Percentiles rank a stretch among this genome's conserved stretches.
Conservation (phyloP, 2,329 filamentous ascomycete genomes). For the Dactylellina parvicollis region DNA sequence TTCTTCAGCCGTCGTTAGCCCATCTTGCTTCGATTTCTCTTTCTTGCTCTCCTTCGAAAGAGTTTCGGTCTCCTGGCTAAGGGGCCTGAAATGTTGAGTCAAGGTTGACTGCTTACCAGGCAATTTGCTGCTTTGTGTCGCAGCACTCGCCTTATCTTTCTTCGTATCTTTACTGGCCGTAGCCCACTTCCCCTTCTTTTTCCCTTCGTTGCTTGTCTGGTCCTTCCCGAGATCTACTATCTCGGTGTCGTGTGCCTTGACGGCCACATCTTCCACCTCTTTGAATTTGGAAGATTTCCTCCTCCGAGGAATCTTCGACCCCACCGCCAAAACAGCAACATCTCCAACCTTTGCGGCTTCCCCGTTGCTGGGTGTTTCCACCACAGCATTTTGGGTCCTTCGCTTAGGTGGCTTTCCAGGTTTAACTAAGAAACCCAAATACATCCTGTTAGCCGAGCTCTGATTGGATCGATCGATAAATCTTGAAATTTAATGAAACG, state of each 20-base stretch:
- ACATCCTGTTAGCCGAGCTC: constrained; percentile 19
- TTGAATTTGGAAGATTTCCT: constrained; percentile 21
- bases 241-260: neutral
- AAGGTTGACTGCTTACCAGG: constrained; percentile 39
- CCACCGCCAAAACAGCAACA: neutral
- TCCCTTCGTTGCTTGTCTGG: neutral
- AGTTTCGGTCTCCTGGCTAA: constrained; percentile 23
- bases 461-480: constrained; percentile 14
- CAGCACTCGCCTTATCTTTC: constrained; percentile 10
- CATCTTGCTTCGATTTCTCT: constrained; percentile 5
- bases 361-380: constrained; percentile 22
- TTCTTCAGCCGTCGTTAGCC: neutral
- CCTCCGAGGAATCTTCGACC: constrained; percentile 10
- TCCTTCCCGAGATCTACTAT: constrained; percentile 16
- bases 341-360: constrained; percentile 9
- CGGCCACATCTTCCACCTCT: constrained; percentile 1
- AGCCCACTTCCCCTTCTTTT: neutral
- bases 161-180: constrained; percentile 3
- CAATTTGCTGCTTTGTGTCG: neutral
- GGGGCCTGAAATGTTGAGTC: constrained; percentile 24
- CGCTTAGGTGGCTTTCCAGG: constrained; percentile 16
- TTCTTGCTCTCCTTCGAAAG: constrained; percentile 4
- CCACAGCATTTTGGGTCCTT: constrained; percentile 9
- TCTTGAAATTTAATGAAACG: constrained; percentile 8
- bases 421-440: constrained; percentile 1